A percentile compares a stretch with the other conserved stretches of the same genome.
These are phyloP conservation scores for Biscutella auriculata DNA, from an alignment of 441 rosid genomes.

Conservation along the genomic window DNA sequence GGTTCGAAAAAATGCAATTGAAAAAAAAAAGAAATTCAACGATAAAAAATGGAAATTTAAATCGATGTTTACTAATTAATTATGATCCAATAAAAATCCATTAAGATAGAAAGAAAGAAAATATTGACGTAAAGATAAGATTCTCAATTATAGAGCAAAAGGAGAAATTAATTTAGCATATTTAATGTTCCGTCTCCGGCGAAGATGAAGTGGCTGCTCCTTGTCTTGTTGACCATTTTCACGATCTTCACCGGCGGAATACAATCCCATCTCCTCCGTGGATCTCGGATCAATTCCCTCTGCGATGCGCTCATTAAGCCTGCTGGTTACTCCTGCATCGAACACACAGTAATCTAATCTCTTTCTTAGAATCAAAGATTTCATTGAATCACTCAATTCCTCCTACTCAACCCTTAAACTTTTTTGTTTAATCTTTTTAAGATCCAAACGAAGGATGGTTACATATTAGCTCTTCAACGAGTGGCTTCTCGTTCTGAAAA, in stretches of 20 bases:
- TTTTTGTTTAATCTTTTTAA: conserved; percentile 4
- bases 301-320: conserved; percentile 51
- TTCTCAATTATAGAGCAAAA: too few relatives aligned
- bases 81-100: too few relatives aligned
- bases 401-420: too few relatives aligned
- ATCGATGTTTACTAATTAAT: too few relatives aligned
- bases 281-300: conserved; percentile 32
- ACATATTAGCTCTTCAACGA: conserved; percentile 65
- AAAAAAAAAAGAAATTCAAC: too few relatives aligned
- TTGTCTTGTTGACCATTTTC: not conserved
- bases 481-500: conserved; percentile 39
- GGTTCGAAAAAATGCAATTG: too few relatives aligned
- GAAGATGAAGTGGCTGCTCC: conserved; percentile 7
- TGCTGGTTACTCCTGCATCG: conserved; percentile 65
- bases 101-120: too few relatives aligned
- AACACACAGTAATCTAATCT: conserved; percentile 41
- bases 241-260: not conserved
- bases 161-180: too few relatives aligned
- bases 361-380: not conserved
- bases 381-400: not conserved
- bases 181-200: conserved; percentile 9
- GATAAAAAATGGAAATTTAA: too few relatives aligned
- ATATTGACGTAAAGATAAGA: too few relatives aligned
- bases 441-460: conserved; percentile 81
- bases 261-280: conserved; percentile 17